phyloP scores from a whole-genome alignment of 1,139 yeast genomes.

The Magnusiomyces tetraspermus region DNA sequence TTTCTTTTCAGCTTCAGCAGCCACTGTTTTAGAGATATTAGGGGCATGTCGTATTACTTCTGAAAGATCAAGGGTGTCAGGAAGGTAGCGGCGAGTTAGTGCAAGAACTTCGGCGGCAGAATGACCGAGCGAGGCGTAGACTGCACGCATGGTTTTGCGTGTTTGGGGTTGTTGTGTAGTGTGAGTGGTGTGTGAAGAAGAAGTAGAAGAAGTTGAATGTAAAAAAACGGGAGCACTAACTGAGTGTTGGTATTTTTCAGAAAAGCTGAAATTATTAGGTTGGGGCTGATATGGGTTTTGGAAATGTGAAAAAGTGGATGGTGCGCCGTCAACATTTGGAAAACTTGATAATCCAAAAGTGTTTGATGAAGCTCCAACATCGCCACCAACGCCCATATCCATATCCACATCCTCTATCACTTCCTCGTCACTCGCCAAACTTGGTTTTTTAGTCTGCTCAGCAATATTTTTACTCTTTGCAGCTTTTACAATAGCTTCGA shows the following conservation, averaged over 20 bases:
- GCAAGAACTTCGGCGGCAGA: slow-evolving; percentile 3
- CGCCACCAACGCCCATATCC: too few relatives aligned
- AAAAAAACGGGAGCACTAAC: too few relatives aligned
- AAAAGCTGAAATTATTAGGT: too few relatives aligned
- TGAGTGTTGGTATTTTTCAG: too few relatives aligned
- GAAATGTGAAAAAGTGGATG: too few relatives aligned
- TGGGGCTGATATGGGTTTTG: too few relatives aligned
- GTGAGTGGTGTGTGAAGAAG: background rate
- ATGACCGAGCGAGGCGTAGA: slow-evolving; percentile 2
- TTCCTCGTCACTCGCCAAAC: too few relatives aligned
- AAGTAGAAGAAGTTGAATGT: background rate
- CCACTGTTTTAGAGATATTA: background rate
- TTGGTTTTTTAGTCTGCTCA: background rate
- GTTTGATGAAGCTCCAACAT: background rate
- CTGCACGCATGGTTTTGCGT: slow-evolving; percentile 1
- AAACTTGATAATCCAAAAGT: too few relatives aligned
- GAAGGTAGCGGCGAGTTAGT: background rate
- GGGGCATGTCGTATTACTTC: background rate
- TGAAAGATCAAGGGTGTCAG: background rate
- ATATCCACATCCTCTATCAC: too few relatives aligned
- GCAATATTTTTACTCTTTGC: background rate
- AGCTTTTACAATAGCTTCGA: too few relatives aligned
- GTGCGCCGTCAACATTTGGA: too few relatives aligned
- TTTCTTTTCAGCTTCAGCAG: background rate
- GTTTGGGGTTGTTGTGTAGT: background rate